Conservation (phyloP, 2,329 filamentous ascomycete species). For the Aspergillus pseudoterreus region DNA sequence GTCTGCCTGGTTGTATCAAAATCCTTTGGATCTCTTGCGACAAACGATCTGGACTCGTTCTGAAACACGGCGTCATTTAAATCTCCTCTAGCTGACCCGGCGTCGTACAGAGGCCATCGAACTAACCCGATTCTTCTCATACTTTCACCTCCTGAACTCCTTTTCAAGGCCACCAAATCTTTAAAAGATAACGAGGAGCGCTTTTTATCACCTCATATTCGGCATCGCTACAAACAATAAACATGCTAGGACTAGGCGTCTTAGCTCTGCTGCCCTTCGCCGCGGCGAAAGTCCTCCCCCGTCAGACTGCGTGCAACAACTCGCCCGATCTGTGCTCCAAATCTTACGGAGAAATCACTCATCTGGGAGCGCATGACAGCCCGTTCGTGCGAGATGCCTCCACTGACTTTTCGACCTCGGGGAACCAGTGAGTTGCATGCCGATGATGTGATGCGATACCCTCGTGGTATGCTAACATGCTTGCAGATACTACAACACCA, state of each 20-base stretch:
- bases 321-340: slow-evolving; percentile 68
- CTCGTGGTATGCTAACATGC: slow-evolving; percentile 7
- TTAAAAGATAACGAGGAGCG: background rate
- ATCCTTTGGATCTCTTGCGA: too few relatives aligned
- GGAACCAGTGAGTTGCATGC: slow-evolving; percentile 60
- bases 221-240: slow-evolving; percentile 1
- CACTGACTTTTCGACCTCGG: slow-evolving; percentile 60
- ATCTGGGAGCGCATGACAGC: slow-evolving; percentile 73
- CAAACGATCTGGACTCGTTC: background rate
- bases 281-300: slow-evolving; percentile 28
- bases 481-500: slow-evolving; percentile 59
- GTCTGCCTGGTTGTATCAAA: too few relatives aligned
- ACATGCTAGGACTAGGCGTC: slow-evolving; percentile 28
- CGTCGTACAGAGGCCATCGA: background rate
- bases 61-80: background rate
- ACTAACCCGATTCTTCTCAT: too few relatives aligned
- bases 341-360: slow-evolving; percentile 70
- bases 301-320: slow-evolving; percentile 68
- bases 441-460: background rate
- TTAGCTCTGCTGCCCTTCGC: slow-evolving; percentile 28
- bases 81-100: background rate
- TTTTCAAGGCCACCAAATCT: background rate
- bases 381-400: slow-evolving; percentile 65
- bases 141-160: background rate
- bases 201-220: background rate